Percentiles rank a stretch among this genome's conserved stretches.
These are phyloP conservation scores for Paraglomus occultum DNA, from an alignment of 192 early-diverging fungal species.

Conservation along the genomic window DNA sequence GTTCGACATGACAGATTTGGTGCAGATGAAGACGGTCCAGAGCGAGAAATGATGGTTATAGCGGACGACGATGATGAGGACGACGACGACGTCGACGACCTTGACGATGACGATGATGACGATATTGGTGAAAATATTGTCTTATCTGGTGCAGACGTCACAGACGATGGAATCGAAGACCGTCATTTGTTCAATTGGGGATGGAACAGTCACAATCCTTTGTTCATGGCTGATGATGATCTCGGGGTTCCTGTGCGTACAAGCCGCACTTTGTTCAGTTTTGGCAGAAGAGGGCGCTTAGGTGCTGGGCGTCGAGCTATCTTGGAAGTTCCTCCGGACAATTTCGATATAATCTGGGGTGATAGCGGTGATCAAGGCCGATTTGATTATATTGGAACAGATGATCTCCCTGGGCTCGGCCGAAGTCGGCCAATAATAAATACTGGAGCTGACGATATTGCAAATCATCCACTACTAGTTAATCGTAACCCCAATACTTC, in stretches of 20 bases:
- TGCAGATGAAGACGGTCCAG: constrained; percentile 47
- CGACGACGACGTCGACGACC: constrained; percentile 50
- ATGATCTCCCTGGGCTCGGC: constrained; percentile 38
- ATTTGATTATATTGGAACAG: constrained; percentile 33
- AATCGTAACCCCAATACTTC: constrained; percentile 39
- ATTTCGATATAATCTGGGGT: constrained; percentile 38
- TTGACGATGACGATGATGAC: constrained; percentile 47
- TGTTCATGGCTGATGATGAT: constrained; percentile 37
- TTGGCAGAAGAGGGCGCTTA: constrained; percentile 44
- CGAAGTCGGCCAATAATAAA: constrained; percentile 36
- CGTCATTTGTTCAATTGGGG: constrained; percentile 37
- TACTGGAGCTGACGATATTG: constrained; percentile 49
- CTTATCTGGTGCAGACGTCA: constrained; percentile 50
- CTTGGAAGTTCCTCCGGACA: constrained; percentile 37
- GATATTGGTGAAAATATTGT: constrained; percentile 44
- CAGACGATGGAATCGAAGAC: constrained; percentile 44
- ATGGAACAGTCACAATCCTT: constrained; percentile 35
- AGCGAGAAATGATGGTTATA: constrained; percentile 54
- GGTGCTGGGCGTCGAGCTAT: constrained; percentile 34
- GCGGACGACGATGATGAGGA: constrained; percentile 57
- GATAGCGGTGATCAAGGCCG: constrained; percentile 39
- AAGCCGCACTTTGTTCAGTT: constrained; percentile 37
- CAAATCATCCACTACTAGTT: constrained; percentile 65
- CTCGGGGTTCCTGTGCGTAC: constrained; percentile 37
- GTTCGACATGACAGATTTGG: constrained; percentile 40